Evolutionary conservation across 1,139 yeast species (phyloP).

Genomic region (Kodamaea anthophila): DNA sequence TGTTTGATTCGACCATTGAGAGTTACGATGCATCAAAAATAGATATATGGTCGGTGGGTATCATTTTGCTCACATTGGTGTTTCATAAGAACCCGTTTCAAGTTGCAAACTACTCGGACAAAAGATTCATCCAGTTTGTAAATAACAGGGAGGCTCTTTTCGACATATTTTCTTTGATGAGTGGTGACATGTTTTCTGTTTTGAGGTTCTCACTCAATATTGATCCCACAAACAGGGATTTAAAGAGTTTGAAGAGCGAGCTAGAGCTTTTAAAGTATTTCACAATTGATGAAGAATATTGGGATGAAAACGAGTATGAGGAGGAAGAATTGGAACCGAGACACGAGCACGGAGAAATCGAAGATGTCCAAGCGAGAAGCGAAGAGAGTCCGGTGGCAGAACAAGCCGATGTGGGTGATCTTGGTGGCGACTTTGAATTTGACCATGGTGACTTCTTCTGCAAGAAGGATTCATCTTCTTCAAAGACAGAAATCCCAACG

Average conservation of each 20-base stretch:
- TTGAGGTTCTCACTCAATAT: constrained; percentile 72
- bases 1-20: constrained; percentile 56
- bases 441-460: constrained; percentile 17
- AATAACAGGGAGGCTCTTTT: constrained; percentile 83
- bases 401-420: constrained; percentile 10
- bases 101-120: constrained; percentile 80
- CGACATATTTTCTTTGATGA: constrained; percentile 88
- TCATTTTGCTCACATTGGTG: constrained; percentile 75
- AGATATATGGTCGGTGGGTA: constrained; percentile 92
- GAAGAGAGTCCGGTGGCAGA: constrained; percentile 10
- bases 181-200: constrained; percentile 79
- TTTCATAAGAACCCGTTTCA: constrained; percentile 89
- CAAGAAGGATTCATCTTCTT: constrained; percentile 9
- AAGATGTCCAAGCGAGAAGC: constrained; percentile 15
- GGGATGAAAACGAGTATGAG: constrained; percentile 42
- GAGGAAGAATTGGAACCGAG: constrained; percentile 35
- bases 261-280: constrained; percentile 56
- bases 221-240: constrained; percentile 81
- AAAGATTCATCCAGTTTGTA: constrained; percentile 81
- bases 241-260: constrained; percentile 54
- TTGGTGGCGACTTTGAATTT: constrained; percentile 9
- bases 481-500: constrained; percentile 1
- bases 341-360: constrained; percentile 25
- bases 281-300: constrained; percentile 78
- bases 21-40: constrained; percentile 80